A percentile compares a stretch with the other conserved stretches of the same genome.
phyloP scores from a whole-genome alignment of 2,329 filamentous ascomycete genomes.

The Calonectria hongkongensis region DNA sequence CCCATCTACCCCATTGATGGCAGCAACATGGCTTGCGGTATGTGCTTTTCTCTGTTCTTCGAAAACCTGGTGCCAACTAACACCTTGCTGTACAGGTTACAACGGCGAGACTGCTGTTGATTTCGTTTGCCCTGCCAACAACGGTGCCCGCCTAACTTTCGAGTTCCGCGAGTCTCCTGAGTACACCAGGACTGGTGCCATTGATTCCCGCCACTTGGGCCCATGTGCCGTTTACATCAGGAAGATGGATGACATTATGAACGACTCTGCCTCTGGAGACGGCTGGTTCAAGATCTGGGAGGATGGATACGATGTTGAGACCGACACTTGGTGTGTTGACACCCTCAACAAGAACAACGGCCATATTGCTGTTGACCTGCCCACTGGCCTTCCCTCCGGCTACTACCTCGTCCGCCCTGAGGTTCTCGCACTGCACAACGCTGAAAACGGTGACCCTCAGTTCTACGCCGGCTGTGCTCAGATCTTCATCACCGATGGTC shows the following conservation, averaged over 20 bases:
- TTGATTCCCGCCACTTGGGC: slow-evolving; percentile 79
- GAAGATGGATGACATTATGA: slow-evolving; percentile 74
- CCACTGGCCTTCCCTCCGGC: slow-evolving; percentile 76
- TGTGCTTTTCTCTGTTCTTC: slow-evolving; percentile 49
- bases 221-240: slow-evolving; percentile 86
- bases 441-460: slow-evolving; percentile 77
- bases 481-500: slow-evolving; percentile 74
- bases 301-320: slow-evolving; percentile 76
- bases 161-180: slow-evolving; percentile 79
- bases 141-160: slow-evolving; percentile 77
- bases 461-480: slow-evolving; percentile 85
- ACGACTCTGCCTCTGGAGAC: slow-evolving; percentile 72
- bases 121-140: slow-evolving; percentile 68
- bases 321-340: slow-evolving; percentile 81
- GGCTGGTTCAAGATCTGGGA: slow-evolving; percentile 90
- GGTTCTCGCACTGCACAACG: slow-evolving; percentile 80
- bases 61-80: neutral
- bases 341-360: slow-evolving; percentile 79
- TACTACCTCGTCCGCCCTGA: slow-evolving; percentile 84
- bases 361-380: slow-evolving; percentile 77
- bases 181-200: slow-evolving; percentile 70
- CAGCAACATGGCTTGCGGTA: slow-evolving; percentile 83
- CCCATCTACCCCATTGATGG: slow-evolving; percentile 76
- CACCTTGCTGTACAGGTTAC: slow-evolving; percentile 60
- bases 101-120: slow-evolving; percentile 66